Evolutionary conservation across 164 flowering plant genomes (phyloP).

Genomic region (Umbellularia californica): DNA sequence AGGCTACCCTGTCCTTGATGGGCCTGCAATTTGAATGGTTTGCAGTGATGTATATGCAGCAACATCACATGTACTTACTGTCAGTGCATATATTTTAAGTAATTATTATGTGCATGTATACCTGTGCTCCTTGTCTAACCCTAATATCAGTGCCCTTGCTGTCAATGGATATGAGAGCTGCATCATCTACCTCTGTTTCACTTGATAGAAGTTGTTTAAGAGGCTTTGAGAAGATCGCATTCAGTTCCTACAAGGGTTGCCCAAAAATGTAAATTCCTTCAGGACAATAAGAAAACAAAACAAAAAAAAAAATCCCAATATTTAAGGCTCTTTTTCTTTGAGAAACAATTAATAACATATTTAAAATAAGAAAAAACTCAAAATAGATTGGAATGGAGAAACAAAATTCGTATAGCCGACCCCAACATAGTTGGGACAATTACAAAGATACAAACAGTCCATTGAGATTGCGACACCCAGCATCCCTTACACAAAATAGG

Average conservation of each 20-base stretch:
- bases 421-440: too few relatives aligned
- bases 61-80: too few relatives aligned
- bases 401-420: too few relatives aligned
- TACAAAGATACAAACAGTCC: too few relatives aligned
- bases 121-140: constrained; percentile 99
- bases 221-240: constrained; percentile 86
- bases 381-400: too few relatives aligned
- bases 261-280: constrained; percentile 3
- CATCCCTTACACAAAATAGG: not conserved
- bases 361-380: not conserved
- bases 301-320: not conserved
- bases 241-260: constrained; percentile 58
- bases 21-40: too few relatives aligned
- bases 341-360: not conserved
- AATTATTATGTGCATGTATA: constrained; percentile 12
- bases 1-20: too few relatives aligned
- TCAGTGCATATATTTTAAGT: too few relatives aligned
- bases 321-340: not conserved
- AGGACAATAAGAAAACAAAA: not conserved
- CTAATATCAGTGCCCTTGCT: constrained; percentile 90
- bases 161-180: constrained; percentile 93
- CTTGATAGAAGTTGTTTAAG: constrained; percentile 68
- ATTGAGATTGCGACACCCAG: not conserved
- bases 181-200: constrained; percentile 92
- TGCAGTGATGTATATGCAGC: too few relatives aligned